phyloP scores from a whole-genome alignment of 805 yeast species.

The Cephaloascus fragrans region DNA sequence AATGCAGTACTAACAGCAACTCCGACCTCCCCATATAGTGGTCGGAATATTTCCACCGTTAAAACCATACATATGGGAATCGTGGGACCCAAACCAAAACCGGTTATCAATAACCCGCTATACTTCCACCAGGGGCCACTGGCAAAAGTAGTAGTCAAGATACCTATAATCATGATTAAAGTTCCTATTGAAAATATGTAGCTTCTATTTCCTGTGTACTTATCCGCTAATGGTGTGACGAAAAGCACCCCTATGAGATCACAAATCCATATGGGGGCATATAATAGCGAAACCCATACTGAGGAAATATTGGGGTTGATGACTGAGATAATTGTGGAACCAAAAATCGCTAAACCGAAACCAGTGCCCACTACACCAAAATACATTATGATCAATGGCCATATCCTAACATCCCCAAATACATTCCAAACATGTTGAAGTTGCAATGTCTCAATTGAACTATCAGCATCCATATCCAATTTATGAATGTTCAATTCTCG shows the following conservation, averaged over 20 bases:
- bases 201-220: slow-evolving; percentile 47
- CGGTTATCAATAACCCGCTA: slow-evolving; percentile 74
- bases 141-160: slow-evolving; percentile 71
- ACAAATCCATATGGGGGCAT: slow-evolving; percentile 88
- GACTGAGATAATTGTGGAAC: slow-evolving; percentile 61
- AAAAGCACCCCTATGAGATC: slow-evolving; percentile 70
- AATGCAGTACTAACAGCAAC: slow-evolving; percentile 75
- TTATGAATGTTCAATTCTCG: slow-evolving; percentile 47
- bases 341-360: slow-evolving; percentile 75
- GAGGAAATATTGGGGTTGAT: slow-evolving; percentile 56
- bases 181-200: slow-evolving; percentile 54
- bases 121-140: slow-evolving; percentile 64
- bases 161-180: slow-evolving; percentile 60
- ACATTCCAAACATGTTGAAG: slow-evolving; percentile 47
- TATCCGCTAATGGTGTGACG: slow-evolving; percentile 76
- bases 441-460: slow-evolving; percentile 41
- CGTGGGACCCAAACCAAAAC: slow-evolving; percentile 85
- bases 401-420: slow-evolving; percentile 53
- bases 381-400: slow-evolving; percentile 82
- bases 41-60: slow-evolving; percentile 66
- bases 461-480: slow-evolving; percentile 47
- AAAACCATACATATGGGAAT: slow-evolving; percentile 84
- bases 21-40: slow-evolving; percentile 74
- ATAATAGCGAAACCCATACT: slow-evolving; percentile 62
- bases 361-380: slow-evolving; percentile 94